Evolutionary conservation across 208 protist species (phyloP), one percentile per base, ranked within the genome.

Genomic region (Leishmania aethiopica): DNA sequence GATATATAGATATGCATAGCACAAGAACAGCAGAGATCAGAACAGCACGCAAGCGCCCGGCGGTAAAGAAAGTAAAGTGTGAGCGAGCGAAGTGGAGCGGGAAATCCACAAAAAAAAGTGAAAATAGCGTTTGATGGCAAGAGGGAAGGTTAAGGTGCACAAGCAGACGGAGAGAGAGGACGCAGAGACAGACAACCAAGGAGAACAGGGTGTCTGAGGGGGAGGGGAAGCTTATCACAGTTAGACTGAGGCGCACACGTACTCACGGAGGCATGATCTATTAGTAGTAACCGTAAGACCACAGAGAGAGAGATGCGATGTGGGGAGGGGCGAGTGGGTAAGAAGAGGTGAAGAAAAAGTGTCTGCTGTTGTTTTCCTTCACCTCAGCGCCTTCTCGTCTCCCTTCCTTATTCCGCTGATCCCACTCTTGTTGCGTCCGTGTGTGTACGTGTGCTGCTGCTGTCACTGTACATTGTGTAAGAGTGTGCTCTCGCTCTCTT

Each of bases 301-400:
- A 47, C 6, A 47, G 37, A 32, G 67, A 49, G 37, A 47, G 37
- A 47, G 35, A n/a, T 35, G 19, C n/a, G 4, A 15, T 3, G 19
- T n/a, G 28, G 25, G 67, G 67, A 15, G 25, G 17, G 67, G 37
- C 6, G 40, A 72, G 67, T 47, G 40, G 19, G 13, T 2, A 72
- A 5, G 22, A 11, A n/a, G 67, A n/a, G 25, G 37, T 42, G 67
- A 72, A 72, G 37, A 32, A 75, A 75, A 75, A 75, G 40, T 55
- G 70, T 55, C 70, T 75, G 28, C 70, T 75, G 45, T 75, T 77
- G 73, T 60, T 66, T 79, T 74, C 1, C 45, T 19, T 40, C 60
- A 66, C 3, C 37, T 49, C 67, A 28, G 32, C 17, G 6, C 25
- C 67, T 35, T 72, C 67, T 42, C 67, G 37, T 5, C 25, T 72